phyloP scores from a whole-genome alignment of 2,329 filamentous ascomycete genomes.

The Moelleriella libera region DNA sequence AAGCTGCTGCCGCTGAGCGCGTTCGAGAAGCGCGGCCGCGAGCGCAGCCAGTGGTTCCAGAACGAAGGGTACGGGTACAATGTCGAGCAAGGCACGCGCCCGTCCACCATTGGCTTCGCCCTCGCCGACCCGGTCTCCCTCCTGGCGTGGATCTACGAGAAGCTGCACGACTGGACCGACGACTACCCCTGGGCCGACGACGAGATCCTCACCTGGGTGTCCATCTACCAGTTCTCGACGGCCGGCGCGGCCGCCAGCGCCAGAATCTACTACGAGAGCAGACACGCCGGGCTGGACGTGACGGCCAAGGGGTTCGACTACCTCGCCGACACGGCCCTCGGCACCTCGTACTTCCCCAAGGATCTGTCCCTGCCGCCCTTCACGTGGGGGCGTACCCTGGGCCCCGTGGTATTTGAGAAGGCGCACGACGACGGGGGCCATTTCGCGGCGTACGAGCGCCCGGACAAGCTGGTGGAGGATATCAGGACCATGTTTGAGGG shows the following conservation, averaged over 20 bases:
- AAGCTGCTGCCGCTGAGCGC: conserved; percentile 36
- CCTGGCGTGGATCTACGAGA: conserved; percentile 71
- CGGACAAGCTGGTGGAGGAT: conserved; percentile 36
- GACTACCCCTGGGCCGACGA: conserved; percentile 60
- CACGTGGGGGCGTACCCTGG: conserved; percentile 43
- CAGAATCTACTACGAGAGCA: conserved; percentile 59
- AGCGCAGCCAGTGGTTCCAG: conserved; percentile 41
- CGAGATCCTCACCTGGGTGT: conserved; percentile 62
- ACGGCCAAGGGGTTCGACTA: conserved; percentile 10
- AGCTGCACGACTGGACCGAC: conserved; percentile 65
- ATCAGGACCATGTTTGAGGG: conserved; percentile 37
- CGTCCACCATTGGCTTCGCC: conserved; percentile 57
- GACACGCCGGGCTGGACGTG: conserved; percentile 20
- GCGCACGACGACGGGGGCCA: conserved; percentile 39
- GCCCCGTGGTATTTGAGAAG: conserved; percentile 43
- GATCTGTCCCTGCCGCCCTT: conserved; percentile 41
- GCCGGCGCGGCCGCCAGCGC: conserved; percentile 54
- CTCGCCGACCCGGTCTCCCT: conserved; percentile 57
- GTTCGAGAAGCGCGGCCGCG: conserved; percentile 24
- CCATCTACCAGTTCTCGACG: conserved; percentile 55
- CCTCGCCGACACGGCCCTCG: conserved; percentile 23
- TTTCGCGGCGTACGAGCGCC: conserved; percentile 46
- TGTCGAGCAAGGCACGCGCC: conserved; percentile 41
- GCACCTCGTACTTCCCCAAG: conserved; percentile 40
- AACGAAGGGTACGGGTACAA: conserved; percentile 30